phyloP scores from a whole-genome alignment of 2,329 filamentous ascomycete genomes.

The Huntiella omanensis region DNA sequence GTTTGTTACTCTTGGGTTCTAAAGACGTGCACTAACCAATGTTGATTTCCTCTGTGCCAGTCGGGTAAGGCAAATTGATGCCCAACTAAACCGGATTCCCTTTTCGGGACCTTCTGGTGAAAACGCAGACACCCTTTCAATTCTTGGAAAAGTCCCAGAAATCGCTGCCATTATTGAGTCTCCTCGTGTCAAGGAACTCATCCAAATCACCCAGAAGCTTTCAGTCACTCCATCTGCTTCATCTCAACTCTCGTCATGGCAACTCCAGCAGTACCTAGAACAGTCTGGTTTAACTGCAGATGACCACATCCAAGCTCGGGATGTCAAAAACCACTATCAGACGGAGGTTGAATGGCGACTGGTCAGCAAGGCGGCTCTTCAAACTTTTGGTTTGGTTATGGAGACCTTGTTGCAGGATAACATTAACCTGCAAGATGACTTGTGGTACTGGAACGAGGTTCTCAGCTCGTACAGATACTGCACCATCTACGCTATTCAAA shows the following conservation, averaged over 20 bases:
- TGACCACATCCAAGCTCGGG: constrained; percentile 13
- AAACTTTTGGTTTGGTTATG: constrained; percentile 67
- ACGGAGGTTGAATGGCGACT: constrained; percentile 78
- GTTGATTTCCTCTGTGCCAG: constrained; percentile 18
- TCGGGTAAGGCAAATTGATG: constrained; percentile 44
- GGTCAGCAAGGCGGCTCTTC: constrained; percentile 78
- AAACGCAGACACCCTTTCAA: not conserved
- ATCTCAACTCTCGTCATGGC: constrained; percentile 38
- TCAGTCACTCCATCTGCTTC: constrained; percentile 49
- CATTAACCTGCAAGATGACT: constrained; percentile 64
- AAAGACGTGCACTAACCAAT: constrained; percentile 1
- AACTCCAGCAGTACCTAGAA: constrained; percentile 42
- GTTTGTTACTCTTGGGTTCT: constrained; percentile 14
- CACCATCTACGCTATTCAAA: constrained; percentile 71
- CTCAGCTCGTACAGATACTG: constrained; percentile 61
- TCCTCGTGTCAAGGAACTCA: constrained; percentile 40
- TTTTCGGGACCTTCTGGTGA: constrained; percentile 18
- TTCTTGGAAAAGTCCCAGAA: constrained; percentile 20
- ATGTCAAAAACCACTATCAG: constrained; percentile 35
- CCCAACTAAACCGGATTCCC: constrained; percentile 45
- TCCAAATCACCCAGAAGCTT: constrained; percentile 49
- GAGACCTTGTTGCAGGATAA: constrained; percentile 65
- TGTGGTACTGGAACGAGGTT: constrained; percentile 92
- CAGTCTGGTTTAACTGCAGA: constrained; percentile 36
- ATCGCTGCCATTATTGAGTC: constrained; percentile 27